Conservation (phyloP, 371 early-diverging fungal species). For the Funneliformis caledonium region DNA sequence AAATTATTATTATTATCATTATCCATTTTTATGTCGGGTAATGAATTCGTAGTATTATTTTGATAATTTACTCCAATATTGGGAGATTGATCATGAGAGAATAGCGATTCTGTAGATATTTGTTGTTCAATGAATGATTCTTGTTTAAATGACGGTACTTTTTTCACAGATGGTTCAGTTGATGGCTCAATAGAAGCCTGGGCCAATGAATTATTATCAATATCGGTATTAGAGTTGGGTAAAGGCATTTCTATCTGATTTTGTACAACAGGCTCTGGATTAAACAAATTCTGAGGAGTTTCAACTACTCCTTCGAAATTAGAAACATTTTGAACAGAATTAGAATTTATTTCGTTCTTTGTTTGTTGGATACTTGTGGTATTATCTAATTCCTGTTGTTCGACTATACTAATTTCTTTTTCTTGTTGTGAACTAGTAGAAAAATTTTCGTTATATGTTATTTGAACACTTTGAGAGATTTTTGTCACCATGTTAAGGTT, state of each 20-base stretch:
- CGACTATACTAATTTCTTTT: neutral
- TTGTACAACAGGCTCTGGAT: neutral
- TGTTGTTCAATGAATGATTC: conserved; percentile 10
- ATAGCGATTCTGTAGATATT: conserved; percentile 8
- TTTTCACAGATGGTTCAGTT: neutral
- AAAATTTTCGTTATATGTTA: neutral
- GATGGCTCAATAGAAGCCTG: conserved; percentile 4
- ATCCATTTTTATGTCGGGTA: neutral
- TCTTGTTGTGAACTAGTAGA: neutral
- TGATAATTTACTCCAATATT: conserved; percentile 21
- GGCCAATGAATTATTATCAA: neutral
- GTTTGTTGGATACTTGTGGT: neutral
- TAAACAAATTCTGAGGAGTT: conserved; percentile 19
- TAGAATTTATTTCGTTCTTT: neutral
- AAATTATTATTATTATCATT: conserved; percentile 7
- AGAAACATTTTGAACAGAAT: conserved; percentile 3
- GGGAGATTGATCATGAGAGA: neutral
- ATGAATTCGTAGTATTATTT: neutral
- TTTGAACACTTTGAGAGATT: neutral
- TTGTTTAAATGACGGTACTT: neutral
- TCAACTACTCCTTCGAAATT: conserved; percentile 23
- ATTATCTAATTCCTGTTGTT: neutral
- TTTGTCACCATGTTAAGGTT: neutral
- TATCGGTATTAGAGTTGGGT: conserved; percentile 16
- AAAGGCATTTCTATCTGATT: conserved; percentile 31